Conservation (phyloP, 495 filamentous ascomycete species). For the Margaritispora aquatica region DNA sequence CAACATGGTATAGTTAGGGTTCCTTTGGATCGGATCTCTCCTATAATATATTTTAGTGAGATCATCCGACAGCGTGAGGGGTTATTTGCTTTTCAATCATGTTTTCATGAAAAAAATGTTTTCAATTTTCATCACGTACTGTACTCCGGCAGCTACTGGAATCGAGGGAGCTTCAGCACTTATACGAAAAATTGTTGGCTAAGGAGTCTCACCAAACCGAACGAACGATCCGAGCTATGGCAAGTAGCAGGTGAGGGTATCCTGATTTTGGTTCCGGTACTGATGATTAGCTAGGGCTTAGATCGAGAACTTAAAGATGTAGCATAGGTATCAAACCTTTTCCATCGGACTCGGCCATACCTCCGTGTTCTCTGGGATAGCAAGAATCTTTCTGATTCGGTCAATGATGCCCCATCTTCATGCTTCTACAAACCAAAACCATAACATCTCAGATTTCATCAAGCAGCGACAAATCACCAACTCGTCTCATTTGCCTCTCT, state of each 20-base stretch:
- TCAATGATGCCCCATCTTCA: conserved; percentile 3
- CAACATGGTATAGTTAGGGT: not conserved
- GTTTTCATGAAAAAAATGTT: not conserved
- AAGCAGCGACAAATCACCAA: not conserved
- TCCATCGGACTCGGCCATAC: conserved; percentile 2
- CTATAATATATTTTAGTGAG: not conserved
- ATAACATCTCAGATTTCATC: not conserved
- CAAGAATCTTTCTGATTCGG: not conserved
- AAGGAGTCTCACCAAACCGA: too few species aligned
- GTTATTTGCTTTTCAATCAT: not conserved
- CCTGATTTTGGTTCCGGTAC: not conserved
- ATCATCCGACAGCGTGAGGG: not conserved
- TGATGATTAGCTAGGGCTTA: not conserved
- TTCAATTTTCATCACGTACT: too few species aligned
- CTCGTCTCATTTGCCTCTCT: not conserved
- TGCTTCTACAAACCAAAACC: conserved; percentile 1
- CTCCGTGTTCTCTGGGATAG: too few species aligned
- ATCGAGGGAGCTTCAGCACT: too few species aligned
- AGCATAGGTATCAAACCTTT: not conserved
- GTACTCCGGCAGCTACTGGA: too few species aligned
- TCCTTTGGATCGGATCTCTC: not conserved
- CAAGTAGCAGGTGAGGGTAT: not conserved
- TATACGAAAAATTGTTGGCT: too few species aligned
- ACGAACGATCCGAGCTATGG: too few species aligned
- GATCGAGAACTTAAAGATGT: not conserved